phyloP scores from a whole-genome alignment of 768 basidiomycete species.

The Phallus indusiatus region DNA sequence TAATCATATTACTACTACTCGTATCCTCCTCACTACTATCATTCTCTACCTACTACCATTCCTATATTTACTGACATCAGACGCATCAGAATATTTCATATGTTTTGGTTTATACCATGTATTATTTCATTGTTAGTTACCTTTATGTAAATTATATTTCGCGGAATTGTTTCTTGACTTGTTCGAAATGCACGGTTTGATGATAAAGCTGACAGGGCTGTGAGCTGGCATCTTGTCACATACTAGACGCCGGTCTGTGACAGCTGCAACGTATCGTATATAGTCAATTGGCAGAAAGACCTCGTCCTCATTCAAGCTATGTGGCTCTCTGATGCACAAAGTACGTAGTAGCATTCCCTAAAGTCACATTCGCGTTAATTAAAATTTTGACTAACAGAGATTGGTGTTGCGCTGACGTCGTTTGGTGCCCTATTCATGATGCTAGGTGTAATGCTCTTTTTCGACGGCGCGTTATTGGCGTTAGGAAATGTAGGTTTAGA shows the following conservation, averaged over 20 bases:
- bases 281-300: too few relatives aligned
- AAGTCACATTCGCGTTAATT: background rate
- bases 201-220: too few relatives aligned
- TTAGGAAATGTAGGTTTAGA: conserved; percentile 80
- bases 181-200: too few relatives aligned
- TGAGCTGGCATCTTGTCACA: too few relatives aligned
- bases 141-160: too few relatives aligned
- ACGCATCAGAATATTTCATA: too few relatives aligned
- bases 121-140: too few relatives aligned
- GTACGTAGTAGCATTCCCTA: conserved; percentile 12
- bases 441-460: conserved; percentile 91
- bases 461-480: conserved; percentile 90
- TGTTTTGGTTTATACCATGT: too few relatives aligned
- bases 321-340: conserved; percentile 51
- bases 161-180: too few relatives aligned
- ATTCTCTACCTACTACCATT: background rate
- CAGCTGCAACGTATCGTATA: too few relatives aligned
- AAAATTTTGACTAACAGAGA: conserved; percentile 47
- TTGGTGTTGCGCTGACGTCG: conserved; percentile 92
- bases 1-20: background rate
- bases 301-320: conserved; percentile 17
- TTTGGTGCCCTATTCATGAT: conserved; percentile 96
- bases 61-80: too few relatives aligned
- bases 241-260: too few relatives aligned
- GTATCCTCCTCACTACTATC: background rate